phyloP scores from a whole-genome alignment of 441 rosid genomes.

The Mallotus japonicus region DNA sequence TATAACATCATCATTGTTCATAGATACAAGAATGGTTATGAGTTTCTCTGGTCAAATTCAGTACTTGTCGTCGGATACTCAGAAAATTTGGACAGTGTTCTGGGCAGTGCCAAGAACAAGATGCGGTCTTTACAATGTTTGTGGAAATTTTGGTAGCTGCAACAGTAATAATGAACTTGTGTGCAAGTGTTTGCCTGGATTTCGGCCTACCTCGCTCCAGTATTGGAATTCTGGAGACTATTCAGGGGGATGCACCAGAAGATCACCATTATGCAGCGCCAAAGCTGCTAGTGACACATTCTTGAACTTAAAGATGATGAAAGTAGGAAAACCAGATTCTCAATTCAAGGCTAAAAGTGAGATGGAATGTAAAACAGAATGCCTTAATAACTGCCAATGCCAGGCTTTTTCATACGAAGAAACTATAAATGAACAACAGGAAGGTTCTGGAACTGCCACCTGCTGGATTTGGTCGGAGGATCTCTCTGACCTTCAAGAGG shows the following conservation, averaged over 20 bases:
- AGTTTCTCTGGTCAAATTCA: slow-evolving; percentile 48
- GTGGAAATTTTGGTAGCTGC: slow-evolving; percentile 63
- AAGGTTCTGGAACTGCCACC: slow-evolving; percentile 13
- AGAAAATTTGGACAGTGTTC: slow-evolving; percentile 40
- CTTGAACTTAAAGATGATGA: slow-evolving; percentile 45
- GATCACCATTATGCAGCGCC: slow-evolving; percentile 35
- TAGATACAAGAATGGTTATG: slow-evolving; percentile 42
- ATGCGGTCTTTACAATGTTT: slow-evolving; percentile 45
- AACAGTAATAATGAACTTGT: slow-evolving; percentile 36
- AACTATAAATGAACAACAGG: slow-evolving; percentile 14
- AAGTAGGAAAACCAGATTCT: slow-evolving; percentile 51
- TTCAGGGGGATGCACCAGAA: slow-evolving; percentile 54
- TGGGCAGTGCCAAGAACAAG: slow-evolving; percentile 52
- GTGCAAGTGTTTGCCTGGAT: slow-evolving; percentile 66
- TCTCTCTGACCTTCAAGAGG: slow-evolving; percentile 49
- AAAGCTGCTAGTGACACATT: slow-evolving; percentile 34
- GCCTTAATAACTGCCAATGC: slow-evolving; percentile 52
- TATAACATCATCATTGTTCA: slow-evolving; percentile 32
- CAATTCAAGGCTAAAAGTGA: slow-evolving; percentile 37
- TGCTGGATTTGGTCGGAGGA: slow-evolving; percentile 69
- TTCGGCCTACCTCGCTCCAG: slow-evolving; percentile 33
- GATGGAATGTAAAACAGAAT: slow-evolving; percentile 45
- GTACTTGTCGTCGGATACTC: slow-evolving; percentile 30
- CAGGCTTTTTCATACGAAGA: slow-evolving; percentile 47
- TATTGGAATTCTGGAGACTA: slow-evolving; percentile 43